Evolutionary conservation across 75 land plant species (phyloP).

Genomic region (Cupressus sempervirens): DNA sequence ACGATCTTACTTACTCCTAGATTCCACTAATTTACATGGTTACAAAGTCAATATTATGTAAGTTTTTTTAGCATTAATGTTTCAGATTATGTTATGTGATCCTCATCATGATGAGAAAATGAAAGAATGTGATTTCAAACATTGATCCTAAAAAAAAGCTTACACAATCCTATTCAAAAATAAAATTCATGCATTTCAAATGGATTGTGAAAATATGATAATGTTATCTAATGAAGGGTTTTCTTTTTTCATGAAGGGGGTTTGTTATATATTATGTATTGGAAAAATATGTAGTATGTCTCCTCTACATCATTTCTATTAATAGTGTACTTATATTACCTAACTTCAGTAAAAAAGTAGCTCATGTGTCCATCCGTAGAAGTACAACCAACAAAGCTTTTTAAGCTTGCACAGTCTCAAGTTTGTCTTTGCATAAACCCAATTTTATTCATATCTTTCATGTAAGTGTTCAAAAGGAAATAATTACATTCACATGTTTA

Average conservation of each 20-base stretch:
- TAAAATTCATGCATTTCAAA: too few relatives aligned
- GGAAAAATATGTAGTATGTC: slow-evolving; percentile 98
- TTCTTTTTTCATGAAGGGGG: slow-evolving; percentile 42
- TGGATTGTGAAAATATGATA: too few relatives aligned
- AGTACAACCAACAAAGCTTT: slow-evolving; percentile 23
- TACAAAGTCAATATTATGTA: not conserved
- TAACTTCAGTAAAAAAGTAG: slow-evolving; percentile 22
- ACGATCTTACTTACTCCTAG: too few relatives aligned
- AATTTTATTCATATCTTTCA: not conserved
- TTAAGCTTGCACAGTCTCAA: slow-evolving; percentile 36
- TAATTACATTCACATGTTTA: not conserved
- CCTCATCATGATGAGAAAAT: too few relatives aligned
- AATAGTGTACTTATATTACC: slow-evolving; percentile 62
- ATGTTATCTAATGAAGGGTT: not conserved
- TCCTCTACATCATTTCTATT: slow-evolving; percentile 65
- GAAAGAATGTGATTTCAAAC: too few relatives aligned
- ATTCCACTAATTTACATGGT: not conserved
- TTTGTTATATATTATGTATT: slow-evolving; percentile 55
- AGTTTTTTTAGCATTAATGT: too few relatives aligned
- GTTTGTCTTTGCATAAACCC: slow-evolving; percentile 5
- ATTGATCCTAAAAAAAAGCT: too few relatives aligned
- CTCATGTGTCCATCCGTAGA: slow-evolving; percentile 14
- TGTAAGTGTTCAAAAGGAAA: not conserved
- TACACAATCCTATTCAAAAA: too few relatives aligned
- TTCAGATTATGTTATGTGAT: too few relatives aligned